Percentiles rank a stretch among this genome's conserved stretches.
Evolutionary conservation across 176 grass and related monocot species (phyloP).

Genomic region (Carex scoparia): DNA sequence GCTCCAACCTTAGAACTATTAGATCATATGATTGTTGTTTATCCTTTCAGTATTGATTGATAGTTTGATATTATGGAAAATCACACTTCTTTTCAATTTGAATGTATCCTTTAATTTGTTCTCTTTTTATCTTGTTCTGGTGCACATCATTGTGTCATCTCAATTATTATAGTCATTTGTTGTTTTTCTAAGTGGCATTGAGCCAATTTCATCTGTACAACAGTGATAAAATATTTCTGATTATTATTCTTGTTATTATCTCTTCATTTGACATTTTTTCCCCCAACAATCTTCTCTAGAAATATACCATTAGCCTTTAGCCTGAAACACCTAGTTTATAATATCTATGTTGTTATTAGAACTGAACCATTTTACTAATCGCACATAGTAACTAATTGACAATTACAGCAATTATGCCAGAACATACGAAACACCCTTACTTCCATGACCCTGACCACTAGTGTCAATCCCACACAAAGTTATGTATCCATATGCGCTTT

Average conservation of each 20-base stretch:
- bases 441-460: not conserved
- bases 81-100: not conserved
- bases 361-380: not conserved
- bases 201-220: not conserved
- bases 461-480: too few species aligned
- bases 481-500: too few species aligned
- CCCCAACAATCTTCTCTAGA: not conserved
- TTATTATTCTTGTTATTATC: not conserved
- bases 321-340: not conserved
- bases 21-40: not conserved
- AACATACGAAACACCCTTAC: not conserved
- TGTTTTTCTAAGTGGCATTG: not conserved
- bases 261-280: not conserved
- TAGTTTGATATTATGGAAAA: not conserved
- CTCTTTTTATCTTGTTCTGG: not conserved
- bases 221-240: not conserved
- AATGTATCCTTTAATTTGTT: not conserved
- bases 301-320: not conserved
- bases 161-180: not conserved
- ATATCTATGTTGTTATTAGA: not conserved
- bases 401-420: not conserved
- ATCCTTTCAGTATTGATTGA: not conserved
- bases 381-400: too few species aligned
- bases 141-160: not conserved
- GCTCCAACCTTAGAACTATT: slow-evolving; percentile 4